phyloP scores from a whole-genome alignment of 306 rosid genomes.

The Ormosia emarginata region DNA sequence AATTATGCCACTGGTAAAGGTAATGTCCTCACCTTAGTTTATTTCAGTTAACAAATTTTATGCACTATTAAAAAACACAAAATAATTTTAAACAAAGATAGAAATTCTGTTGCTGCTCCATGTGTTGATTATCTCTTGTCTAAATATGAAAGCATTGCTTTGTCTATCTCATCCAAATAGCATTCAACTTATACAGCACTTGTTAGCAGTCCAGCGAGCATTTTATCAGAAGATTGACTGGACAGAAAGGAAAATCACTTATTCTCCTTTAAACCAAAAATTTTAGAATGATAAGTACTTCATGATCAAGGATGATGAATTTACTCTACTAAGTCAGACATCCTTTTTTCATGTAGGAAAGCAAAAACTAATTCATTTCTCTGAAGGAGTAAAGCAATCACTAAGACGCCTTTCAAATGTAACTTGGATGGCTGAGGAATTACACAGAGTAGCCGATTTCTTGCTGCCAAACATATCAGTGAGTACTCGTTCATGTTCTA shows the following conservation, averaged over 20 bases:
- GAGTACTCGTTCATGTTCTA: constrained; percentile 35
- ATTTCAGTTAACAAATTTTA: neutral
- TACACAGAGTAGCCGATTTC: constrained; percentile 68
- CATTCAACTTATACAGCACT: neutral
- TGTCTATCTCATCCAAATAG: constrained; percentile 3
- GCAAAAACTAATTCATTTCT: constrained; percentile 67
- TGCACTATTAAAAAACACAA: neutral
- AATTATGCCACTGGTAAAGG: constrained; percentile 81
- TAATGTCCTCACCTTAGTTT: constrained; percentile 19
- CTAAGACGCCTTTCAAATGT: constrained; percentile 68
- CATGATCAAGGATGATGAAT: neutral
- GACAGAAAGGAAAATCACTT: neutral
- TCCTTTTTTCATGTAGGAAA: constrained; percentile 43
- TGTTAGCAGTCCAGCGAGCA: neutral
- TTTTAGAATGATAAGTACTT: neutral
- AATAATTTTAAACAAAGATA: neutral
- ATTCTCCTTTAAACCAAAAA: neutral
- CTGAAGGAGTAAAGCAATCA: constrained; percentile 79
- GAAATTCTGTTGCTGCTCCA: neutral
- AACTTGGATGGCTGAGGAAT: constrained; percentile 82
- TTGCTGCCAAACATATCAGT: constrained; percentile 66
- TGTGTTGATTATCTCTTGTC: neutral
- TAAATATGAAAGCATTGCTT: neutral
- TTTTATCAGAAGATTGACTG: neutral
- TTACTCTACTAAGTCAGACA: constrained; percentile 4